phyloP scores from a whole-genome alignment of 257 asterid species.

The Gentiana macrophylla region DNA sequence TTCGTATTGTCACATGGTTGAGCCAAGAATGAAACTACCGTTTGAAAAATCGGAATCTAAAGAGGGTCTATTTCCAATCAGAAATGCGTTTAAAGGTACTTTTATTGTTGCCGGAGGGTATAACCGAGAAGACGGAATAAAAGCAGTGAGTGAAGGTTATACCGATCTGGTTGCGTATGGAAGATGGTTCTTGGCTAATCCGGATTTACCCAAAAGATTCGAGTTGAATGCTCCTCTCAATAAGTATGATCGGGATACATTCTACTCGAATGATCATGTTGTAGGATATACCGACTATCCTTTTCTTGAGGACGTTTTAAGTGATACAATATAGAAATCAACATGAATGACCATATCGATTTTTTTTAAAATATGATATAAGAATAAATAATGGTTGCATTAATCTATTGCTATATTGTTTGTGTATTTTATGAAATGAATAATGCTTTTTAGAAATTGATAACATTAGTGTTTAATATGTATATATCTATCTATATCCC shows the following conservation, averaged over 20 bases:
- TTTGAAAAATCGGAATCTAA: background rate
- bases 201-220: slow-evolving; percentile 21
- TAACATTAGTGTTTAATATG: too few relatives aligned
- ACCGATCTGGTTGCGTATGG: slow-evolving; percentile 18
- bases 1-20: slow-evolving; percentile 14
- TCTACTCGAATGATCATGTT: slow-evolving; percentile 14
- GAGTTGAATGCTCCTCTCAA: slow-evolving; percentile 19
- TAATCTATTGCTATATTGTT: too few relatives aligned
- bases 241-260: slow-evolving; percentile 11
- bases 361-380: too few relatives aligned
- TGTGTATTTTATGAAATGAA: too few relatives aligned
- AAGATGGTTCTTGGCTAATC: slow-evolving; percentile 17
- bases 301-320: too few relatives aligned
- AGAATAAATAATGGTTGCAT: too few relatives aligned
- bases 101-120: slow-evolving; percentile 19
- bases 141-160: slow-evolving; percentile 11
- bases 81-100: slow-evolving; percentile 20
- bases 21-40: slow-evolving; percentile 14
- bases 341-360: too few relatives aligned
- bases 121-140: slow-evolving; percentile 13
- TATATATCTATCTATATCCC: too few relatives aligned
- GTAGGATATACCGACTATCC: slow-evolving; percentile 26
- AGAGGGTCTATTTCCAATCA: slow-evolving; percentile 16
- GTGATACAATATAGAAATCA: too few relatives aligned
- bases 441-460: too few relatives aligned